These are phyloP conservation scores for Bothriochloa decipiens DNA, from an alignment of 176 grass and related monocot genomes.

Conservation along the genomic window DNA sequence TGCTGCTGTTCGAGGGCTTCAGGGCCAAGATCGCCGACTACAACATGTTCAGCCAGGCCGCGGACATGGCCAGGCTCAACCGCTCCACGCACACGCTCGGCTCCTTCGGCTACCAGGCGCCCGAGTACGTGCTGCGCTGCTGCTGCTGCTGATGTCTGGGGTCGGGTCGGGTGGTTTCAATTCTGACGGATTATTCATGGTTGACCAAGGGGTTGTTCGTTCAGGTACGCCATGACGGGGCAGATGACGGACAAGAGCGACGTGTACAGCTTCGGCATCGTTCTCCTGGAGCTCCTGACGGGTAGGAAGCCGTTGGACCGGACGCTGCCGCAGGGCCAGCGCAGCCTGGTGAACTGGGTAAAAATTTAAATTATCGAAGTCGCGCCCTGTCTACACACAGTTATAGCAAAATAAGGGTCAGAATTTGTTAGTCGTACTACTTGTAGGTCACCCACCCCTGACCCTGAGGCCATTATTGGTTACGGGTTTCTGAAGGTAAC, in stretches of 20 bases:
- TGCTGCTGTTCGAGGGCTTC: constrained; percentile 64
- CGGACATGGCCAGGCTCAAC: constrained; percentile 60
- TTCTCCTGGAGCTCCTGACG: constrained; percentile 63
- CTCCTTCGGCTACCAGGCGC: constrained; percentile 69
- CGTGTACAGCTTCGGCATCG: constrained; percentile 65
- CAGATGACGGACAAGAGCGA: constrained; percentile 65
- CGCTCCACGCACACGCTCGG: constrained; percentile 63
- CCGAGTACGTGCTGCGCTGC: constrained; percentile 41
- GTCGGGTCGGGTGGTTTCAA: background rate
- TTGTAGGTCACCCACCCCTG: constrained; percentile 1
- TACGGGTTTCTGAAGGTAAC: background rate
- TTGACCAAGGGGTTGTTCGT: background rate
- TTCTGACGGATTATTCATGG: background rate
- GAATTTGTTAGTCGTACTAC: background rate
- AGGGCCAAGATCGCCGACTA: constrained; percentile 69
- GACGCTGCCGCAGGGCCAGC: constrained; percentile 58
- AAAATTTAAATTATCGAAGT: background rate
- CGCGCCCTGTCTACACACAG: no score
- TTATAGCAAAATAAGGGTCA: background rate
- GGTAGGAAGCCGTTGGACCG: constrained; percentile 66
- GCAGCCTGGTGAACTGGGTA: constrained; percentile 65
- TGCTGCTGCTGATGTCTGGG: background rate
- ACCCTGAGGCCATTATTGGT: background rate
- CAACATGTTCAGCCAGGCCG: constrained; percentile 75
- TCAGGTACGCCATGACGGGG: constrained; percentile 59